phyloP scores from a whole-genome alignment of 176 grass and related monocot species.

The Carex kokanica region DNA sequence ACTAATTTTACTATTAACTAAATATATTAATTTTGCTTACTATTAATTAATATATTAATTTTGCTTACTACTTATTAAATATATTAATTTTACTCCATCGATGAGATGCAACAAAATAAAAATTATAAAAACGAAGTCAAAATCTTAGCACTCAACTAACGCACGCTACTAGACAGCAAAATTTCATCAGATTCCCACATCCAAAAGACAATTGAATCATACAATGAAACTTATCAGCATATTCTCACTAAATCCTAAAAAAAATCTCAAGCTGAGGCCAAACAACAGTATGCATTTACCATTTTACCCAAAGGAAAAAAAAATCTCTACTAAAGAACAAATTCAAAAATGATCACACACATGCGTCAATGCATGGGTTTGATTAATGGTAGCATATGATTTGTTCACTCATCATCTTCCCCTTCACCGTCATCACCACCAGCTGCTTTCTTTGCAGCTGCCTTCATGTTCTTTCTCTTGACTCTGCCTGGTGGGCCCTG shows the following conservation, averaged over 20 bases:
- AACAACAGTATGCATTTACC: neutral
- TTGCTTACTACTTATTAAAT: too few species aligned
- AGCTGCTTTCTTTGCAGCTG: conserved; percentile 49
- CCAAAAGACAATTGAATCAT: neutral
- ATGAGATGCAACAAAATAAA: too few species aligned
- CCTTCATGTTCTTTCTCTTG: conserved; percentile 60
- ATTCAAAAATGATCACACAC: neutral
- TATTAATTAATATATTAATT: too few species aligned
- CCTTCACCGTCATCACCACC: conserved; percentile 46
- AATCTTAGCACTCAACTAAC: neutral
- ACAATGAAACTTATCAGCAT: neutral
- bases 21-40: too few species aligned
- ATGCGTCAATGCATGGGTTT: neutral
- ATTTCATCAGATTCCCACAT: neutral
- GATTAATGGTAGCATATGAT: too few species aligned
- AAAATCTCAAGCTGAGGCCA: neutral
- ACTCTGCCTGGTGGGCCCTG: conserved; percentile 67
- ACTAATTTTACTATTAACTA: too few species aligned
- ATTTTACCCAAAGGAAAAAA: neutral
- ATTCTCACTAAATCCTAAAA: neutral
- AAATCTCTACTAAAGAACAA: neutral
- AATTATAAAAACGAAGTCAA: neutral
- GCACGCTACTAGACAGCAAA: neutral
- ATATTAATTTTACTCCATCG: too few species aligned
- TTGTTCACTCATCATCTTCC: conserved; percentile 51